Percentiles rank a stretch among this genome's conserved stretches.
Evolutionary conservation across 352 stramenopile genomes (phyloP).

Genomic region (Phytophthora vignae): DNA sequence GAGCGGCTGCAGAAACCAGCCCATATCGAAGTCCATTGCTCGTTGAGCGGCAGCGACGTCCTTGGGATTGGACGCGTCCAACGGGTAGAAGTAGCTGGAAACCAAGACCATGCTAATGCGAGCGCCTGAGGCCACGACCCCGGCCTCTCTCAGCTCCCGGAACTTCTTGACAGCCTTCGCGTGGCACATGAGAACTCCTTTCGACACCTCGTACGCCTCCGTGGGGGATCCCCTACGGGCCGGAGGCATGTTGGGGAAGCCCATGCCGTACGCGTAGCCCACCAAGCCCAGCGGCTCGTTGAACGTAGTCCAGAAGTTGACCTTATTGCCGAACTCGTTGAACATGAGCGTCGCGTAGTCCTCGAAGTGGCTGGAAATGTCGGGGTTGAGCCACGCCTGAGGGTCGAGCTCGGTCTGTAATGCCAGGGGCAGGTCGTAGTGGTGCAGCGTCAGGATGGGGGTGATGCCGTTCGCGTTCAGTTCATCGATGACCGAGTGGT

Average conservation of each 20-base stretch:
- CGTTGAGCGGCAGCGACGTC: conserved; percentile 77
- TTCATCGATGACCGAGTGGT: conserved; percentile 90
- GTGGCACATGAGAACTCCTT: conserved; percentile 94
- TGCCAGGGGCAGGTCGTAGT: conserved; percentile 93
- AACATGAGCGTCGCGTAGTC: conserved; percentile 90
- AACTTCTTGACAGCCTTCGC: conserved; percentile 88
- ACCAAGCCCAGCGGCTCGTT: conserved; percentile 93
- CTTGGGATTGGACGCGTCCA: conserved; percentile 62
- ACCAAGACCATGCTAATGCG: conserved; percentile 94
- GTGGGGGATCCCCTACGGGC: conserved; percentile 39
- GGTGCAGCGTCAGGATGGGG: conserved; percentile 93
- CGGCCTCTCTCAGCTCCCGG: conserved; percentile 66
- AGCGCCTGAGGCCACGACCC: conserved; percentile 47
- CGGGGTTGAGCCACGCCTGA: conserved; percentile 53
- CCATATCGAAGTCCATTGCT: conserved; percentile 91
- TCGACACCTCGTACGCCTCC: conserved; percentile 60
- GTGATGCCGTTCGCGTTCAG: conserved; percentile 81
- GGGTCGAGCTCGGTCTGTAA: conserved; percentile 77
- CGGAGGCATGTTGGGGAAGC: conserved; percentile 48
- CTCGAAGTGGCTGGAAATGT: conserved; percentile 72
- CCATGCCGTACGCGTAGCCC: conserved; percentile 89
- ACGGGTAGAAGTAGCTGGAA: conserved; percentile 79
- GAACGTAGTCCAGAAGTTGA: conserved; percentile 95
- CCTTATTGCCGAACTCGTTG: conserved; percentile 91
- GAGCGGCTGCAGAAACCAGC: conserved; percentile 93